phyloP scores from a whole-genome alignment of 1,139 yeast genomes.

The Candida sojae region DNA sequence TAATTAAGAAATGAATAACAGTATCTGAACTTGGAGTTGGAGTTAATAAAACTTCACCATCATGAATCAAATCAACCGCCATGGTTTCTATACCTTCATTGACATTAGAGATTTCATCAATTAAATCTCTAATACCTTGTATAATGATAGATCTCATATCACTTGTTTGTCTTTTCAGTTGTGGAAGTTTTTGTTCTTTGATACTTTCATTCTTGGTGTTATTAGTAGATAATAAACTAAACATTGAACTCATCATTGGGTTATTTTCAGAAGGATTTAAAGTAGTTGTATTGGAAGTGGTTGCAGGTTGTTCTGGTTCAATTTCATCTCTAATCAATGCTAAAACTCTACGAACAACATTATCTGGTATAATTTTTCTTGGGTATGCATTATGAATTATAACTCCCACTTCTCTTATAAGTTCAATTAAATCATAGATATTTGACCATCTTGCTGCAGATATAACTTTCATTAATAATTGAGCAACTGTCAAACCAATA shows the following conservation, averaged over 20 bases:
- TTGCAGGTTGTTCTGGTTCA: slow-evolving; percentile 44
- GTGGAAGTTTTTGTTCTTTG: slow-evolving; percentile 28
- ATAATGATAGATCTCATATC: slow-evolving; percentile 87
- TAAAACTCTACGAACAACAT: slow-evolving; percentile 85
- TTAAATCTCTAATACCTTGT: slow-evolving; percentile 90
- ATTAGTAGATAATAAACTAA: slow-evolving; percentile 69
- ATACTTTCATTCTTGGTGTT: slow-evolving; percentile 26
- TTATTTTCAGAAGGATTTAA: slow-evolving; percentile 28
- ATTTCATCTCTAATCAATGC: slow-evolving; percentile 88
- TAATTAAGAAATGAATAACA: slow-evolving; percentile 79
- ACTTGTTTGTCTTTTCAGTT: slow-evolving; percentile 46
- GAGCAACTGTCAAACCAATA: slow-evolving; percentile 87
- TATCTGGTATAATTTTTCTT: slow-evolving; percentile 84
- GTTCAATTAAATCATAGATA: slow-evolving; percentile 61
- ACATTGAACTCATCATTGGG: slow-evolving; percentile 82
- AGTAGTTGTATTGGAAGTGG: neutral
- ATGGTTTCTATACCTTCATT: slow-evolving; percentile 90
- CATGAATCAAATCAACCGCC: slow-evolving; percentile 93
- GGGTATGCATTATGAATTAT: slow-evolving; percentile 67
- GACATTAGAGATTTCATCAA: slow-evolving; percentile 87
- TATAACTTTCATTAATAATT: slow-evolving; percentile 81
- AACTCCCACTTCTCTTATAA: slow-evolving; percentile 67
- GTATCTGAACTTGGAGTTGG: slow-evolving; percentile 95
- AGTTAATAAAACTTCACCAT: slow-evolving; percentile 85
- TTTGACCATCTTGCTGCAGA: slow-evolving; percentile 89